Conservation (phyloP, 2,329 filamentous ascomycete genomes). For the Trichoderma koningii region DNA sequence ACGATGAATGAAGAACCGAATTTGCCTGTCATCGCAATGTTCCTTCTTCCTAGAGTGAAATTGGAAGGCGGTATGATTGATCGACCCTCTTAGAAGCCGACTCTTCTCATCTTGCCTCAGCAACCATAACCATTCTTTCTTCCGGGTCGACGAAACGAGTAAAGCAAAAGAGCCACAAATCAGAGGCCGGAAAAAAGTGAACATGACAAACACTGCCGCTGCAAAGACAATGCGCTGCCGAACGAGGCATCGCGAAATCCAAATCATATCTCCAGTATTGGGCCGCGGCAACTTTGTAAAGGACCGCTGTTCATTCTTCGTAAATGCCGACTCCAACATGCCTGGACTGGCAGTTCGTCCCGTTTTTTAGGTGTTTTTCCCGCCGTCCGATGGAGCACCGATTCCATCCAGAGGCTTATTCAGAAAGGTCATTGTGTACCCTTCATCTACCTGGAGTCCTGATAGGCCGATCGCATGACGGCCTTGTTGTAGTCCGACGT, state of each 20-base stretch:
- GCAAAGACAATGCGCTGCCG: background rate
- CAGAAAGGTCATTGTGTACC: background rate
- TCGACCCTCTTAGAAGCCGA: background rate
- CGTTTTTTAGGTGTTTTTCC: no score
- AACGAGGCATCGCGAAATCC: background rate
- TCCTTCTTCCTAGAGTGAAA: slow-evolving; percentile 25
- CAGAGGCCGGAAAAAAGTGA: background rate
- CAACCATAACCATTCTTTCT: background rate
- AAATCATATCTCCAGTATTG: background rate
- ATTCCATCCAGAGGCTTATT: background rate
- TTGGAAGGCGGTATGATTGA: background rate
- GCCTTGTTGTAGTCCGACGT: slow-evolving; percentile 42
- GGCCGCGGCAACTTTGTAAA: background rate
- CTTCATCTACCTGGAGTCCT: slow-evolving; percentile 33
- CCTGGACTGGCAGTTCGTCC: background rate
- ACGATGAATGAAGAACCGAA: slow-evolving; percentile 22
- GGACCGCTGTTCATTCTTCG: background rate
- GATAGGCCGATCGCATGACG: slow-evolving; percentile 41
- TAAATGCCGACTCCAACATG: background rate
- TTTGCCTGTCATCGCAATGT: background rate
- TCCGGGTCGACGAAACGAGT: background rate
- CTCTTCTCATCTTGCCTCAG: background rate
- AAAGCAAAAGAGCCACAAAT: background rate
- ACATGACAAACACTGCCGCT: background rate
- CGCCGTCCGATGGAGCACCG: background rate